phyloP scores from a whole-genome alignment of 2,329 filamentous ascomycete genomes.

The Allantophomopsis lycopodina region DNA sequence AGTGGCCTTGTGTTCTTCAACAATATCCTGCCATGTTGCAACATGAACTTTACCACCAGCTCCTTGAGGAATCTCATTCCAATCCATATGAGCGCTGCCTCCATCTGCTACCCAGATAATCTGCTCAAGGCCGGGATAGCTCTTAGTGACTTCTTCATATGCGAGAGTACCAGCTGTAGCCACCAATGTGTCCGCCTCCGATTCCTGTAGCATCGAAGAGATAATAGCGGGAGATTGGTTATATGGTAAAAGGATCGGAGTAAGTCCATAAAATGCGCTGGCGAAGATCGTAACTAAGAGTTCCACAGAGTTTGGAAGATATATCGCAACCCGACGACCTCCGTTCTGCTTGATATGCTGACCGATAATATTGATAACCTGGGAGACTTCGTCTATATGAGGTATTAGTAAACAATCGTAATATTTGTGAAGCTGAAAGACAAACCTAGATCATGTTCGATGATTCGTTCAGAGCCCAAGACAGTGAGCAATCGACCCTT shows the following conservation, averaged over 20 bases:
- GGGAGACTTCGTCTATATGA: constrained; percentile 52
- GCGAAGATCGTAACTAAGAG: constrained; percentile 73
- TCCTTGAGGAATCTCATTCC: constrained; percentile 75
- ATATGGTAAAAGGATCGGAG: constrained; percentile 74
- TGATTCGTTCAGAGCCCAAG: constrained; percentile 57
- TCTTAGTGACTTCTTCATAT: constrained; percentile 56
- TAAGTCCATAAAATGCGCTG: constrained; percentile 71
- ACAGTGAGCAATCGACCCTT: constrained; percentile 66
- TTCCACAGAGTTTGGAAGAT: constrained; percentile 87
- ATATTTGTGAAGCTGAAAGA: constrained; percentile 1
- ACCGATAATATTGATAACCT: constrained; percentile 80
- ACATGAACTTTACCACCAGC: constrained; percentile 65
- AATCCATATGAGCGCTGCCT: constrained; percentile 85
- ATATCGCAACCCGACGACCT: constrained; percentile 70
- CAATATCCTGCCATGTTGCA: constrained; percentile 83
- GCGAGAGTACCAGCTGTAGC: constrained; percentile 80
- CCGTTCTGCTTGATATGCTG: constrained; percentile 59
- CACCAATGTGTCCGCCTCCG: constrained; percentile 68
- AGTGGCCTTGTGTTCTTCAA: constrained; percentile 52
- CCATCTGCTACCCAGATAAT: constrained; percentile 89
- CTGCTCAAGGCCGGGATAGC: constrained; percentile 58
- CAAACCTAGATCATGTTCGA: constrained; percentile 56
- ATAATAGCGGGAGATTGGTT: constrained; percentile 58
- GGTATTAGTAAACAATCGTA: background rate
- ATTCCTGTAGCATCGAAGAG: constrained; percentile 56